Conservation (phyloP, 2,329 filamentous ascomycete genomes). For the Berkeleyomyces basicola region DNA sequence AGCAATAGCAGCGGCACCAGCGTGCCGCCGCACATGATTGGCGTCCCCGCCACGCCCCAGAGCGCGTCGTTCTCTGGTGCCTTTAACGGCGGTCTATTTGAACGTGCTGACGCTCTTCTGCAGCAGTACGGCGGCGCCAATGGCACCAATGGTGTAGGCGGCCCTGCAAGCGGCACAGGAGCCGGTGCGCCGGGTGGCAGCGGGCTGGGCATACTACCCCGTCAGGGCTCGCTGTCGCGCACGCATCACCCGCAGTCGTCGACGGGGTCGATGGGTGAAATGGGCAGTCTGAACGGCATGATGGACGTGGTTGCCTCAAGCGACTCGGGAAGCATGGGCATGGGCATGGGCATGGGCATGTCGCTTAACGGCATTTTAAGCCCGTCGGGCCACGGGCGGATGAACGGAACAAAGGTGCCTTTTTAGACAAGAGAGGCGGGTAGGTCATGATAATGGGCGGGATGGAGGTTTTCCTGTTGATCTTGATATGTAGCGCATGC, state of each 20-base stretch:
- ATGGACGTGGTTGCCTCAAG: background rate
- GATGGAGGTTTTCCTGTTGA: background rate
- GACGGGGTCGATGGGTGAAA: slow-evolving; percentile 10
- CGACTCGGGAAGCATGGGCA: background rate
- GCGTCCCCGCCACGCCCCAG: slow-evolving; percentile 56
- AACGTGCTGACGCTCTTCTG: slow-evolving; percentile 38
- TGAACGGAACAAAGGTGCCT: slow-evolving; percentile 25
- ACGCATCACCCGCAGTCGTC: slow-evolving; percentile 13
- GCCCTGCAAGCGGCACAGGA: background rate
- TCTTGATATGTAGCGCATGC: background rate
- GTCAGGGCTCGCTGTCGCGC: slow-evolving; percentile 25
- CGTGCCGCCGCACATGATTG: slow-evolving; percentile 32
- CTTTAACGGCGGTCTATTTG: slow-evolving; percentile 43
- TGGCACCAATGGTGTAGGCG: background rate
- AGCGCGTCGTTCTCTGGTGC: slow-evolving; percentile 37
- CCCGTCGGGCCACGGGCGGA: slow-evolving; percentile 18
- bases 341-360: background rate
- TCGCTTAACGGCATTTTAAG: slow-evolving; percentile 7
- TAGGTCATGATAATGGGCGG: background rate
- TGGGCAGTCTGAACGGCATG: slow-evolving; percentile 8
- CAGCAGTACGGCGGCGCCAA: slow-evolving; percentile 35
- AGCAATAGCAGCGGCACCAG: slow-evolving; percentile 2
- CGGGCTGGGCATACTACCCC: slow-evolving; percentile 34
- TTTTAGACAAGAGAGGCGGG: slow-evolving; percentile 18
- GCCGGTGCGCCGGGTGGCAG: background rate